Base-by-base conservation (phyloP, 371 early-diverging fungal species). In the Entomophthora muscae region DNA sequence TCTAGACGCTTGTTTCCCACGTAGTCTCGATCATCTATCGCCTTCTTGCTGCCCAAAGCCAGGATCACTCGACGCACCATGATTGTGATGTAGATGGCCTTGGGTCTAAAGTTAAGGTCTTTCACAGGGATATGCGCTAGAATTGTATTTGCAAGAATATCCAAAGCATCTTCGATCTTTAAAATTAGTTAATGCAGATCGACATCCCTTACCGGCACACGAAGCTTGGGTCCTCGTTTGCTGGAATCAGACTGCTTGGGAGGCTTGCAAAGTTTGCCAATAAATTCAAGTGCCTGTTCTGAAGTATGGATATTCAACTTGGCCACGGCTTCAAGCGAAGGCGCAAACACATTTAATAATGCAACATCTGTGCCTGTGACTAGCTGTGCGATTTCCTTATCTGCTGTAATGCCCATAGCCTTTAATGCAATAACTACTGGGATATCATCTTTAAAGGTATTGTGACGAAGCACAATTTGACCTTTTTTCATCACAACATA, bases 1-100 rank as follows among this genome's bases (percentile, higher is more conserved):
- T 99, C 99, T 65, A 99, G 78, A 72, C 99, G 86, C 76, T 99
- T 99, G 83, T 99, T 99, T 69, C 99, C 99, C 32, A 99, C 85
- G 76, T 96, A 99, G 80, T 99, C 99, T 69, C 97, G 90, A 74
- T 99, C 99, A 73, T 99, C 99, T 3, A 92, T 84, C 66, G 85
- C 74, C 7, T 86, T 83, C 32, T 84, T 84, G 60, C 88, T 84
- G 31, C 79, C 75, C 70, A 88, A 82, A 26, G 97, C 93, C 70
- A 90, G 82, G 55, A 98, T 74, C 1, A 95, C 91, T 68, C 97
- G 84, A 53, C 99, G 85, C n/a, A 91, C 86, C 99, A 99, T 99
- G 63, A 97, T 76, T 28, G 95, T 91, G 26, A 99, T 80, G 67
- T 94, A 98, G 32, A 98, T 84, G 65, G 87, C 91, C 73, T 99